Percentiles rank a stretch among this genome's conserved stretches.
phyloP scores from a whole-genome alignment of 78 protist species.

The Capsaspora owczarzaki region DNA sequence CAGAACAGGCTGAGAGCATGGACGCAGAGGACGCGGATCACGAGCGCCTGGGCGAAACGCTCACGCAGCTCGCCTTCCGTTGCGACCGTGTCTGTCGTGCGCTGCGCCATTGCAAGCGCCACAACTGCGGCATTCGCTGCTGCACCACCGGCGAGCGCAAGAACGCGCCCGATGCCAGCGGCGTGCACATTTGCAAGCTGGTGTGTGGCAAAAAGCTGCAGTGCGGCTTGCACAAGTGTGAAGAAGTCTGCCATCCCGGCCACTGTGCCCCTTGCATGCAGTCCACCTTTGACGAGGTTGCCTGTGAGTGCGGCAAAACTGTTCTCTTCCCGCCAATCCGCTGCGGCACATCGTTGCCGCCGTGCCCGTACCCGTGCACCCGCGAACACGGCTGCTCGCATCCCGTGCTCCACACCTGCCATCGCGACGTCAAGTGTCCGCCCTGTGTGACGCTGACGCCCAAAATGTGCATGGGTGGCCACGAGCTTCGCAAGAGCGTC shows the following conservation, averaged over 20 bases:
- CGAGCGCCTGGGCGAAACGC: constrained; percentile 7
- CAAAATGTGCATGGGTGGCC: constrained; percentile 57
- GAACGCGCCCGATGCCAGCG: constrained; percentile 21
- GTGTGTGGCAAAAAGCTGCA: constrained; percentile 40
- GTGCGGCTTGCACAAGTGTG: constrained; percentile 53
- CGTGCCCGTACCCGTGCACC: constrained; percentile 41
- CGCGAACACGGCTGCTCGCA: constrained; percentile 52
- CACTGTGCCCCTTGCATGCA: constrained; percentile 38
- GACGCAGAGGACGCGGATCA: background rate
- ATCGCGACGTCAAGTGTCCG: constrained; percentile 46
- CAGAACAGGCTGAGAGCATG: background rate
- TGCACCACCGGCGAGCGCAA: constrained; percentile 38
- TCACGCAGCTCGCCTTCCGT: background rate
- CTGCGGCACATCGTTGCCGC: constrained; percentile 54
- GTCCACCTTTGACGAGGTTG: constrained; percentile 24
- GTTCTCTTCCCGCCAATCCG: constrained; percentile 45
- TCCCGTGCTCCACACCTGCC: constrained; percentile 54
- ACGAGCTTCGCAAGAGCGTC: constrained; percentile 40
- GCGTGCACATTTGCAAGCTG: constrained; percentile 46
- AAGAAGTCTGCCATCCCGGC: constrained; percentile 49
- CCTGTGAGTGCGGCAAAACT: constrained; percentile 58
- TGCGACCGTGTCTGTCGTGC: constrained; percentile 14
- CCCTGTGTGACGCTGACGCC: constrained; percentile 39
- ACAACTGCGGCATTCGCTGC: constrained; percentile 49
- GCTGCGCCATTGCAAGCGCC: constrained; percentile 38